Evolutionary conservation across 257 asterid species (phyloP).

Genomic region (Leonotis leonurus): DNA sequence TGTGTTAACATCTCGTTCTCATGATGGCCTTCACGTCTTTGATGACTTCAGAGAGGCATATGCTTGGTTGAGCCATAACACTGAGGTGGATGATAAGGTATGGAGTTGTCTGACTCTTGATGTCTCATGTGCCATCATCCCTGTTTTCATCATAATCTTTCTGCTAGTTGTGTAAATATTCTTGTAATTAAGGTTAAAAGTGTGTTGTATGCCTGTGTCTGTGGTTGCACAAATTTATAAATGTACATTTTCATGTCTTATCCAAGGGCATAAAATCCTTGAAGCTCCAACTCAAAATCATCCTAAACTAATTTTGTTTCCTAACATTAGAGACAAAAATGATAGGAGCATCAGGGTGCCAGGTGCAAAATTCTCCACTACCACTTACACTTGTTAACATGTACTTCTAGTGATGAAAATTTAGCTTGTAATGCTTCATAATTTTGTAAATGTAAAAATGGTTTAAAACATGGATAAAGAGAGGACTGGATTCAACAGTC

Average conservation of each 20-base stretch:
- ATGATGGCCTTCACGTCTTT: constrained; percentile 92
- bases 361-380: too few species aligned
- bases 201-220: background rate
- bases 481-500: too few species aligned
- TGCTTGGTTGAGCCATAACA: constrained; percentile 97
- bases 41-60: constrained; percentile 99
- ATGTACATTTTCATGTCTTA: background rate
- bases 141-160: background rate
- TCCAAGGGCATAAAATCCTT: background rate
- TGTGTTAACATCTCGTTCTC: constrained; percentile 77
- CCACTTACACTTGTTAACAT: too few species aligned
- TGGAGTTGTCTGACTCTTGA: constrained; percentile 22
- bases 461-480: too few species aligned
- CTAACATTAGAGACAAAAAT: too few species aligned
- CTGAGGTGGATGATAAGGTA: constrained; percentile 97
- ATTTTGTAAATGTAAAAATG: too few species aligned
- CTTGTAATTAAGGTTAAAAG: background rate
- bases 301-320: too few species aligned
- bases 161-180: background rate
- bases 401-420: too few species aligned
- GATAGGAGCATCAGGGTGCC: too few species aligned
- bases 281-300: background rate
- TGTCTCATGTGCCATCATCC: background rate
- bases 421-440: too few species aligned
- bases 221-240: background rate